Conservation (phyloP, 306 rosid genomes). For the Cucumis sativus region DNA sequence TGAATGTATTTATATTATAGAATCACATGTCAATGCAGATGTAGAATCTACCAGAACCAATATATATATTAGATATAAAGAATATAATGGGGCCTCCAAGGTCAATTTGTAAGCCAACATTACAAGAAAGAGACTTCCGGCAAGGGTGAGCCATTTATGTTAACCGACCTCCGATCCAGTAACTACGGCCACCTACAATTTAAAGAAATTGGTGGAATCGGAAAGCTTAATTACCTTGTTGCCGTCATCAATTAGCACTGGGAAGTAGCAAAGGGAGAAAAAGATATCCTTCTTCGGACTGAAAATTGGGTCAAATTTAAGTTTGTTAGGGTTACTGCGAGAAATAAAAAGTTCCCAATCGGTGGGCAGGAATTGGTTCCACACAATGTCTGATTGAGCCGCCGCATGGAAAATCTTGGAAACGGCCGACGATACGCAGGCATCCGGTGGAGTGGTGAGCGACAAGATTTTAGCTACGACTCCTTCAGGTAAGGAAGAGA, state of each 20-base stretch:
- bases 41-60: no score
- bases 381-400: constrained; percentile 2
- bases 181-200: no score
- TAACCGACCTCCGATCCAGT: no score
- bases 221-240: neutral
- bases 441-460: neutral
- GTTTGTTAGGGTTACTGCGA: neutral
- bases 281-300: neutral
- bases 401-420: constrained; percentile 8
- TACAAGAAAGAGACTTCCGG: neutral
- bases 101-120: neutral
- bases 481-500: constrained; percentile 10
- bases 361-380: constrained; percentile 4
- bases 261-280: neutral
- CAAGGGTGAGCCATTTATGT: no score
- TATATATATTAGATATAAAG: no score
- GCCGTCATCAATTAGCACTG: constrained; percentile 7
- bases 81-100: no score
- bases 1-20: no score
- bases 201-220: neutral
- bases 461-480: constrained; percentile 4
- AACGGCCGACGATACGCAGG: neutral
- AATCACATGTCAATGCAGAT: no score
- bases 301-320: neutral
- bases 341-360: neutral